phyloP scores from a whole-genome alignment of 1,284 basidiomycete genomes.

The Rhodotorula sp. region DNA sequence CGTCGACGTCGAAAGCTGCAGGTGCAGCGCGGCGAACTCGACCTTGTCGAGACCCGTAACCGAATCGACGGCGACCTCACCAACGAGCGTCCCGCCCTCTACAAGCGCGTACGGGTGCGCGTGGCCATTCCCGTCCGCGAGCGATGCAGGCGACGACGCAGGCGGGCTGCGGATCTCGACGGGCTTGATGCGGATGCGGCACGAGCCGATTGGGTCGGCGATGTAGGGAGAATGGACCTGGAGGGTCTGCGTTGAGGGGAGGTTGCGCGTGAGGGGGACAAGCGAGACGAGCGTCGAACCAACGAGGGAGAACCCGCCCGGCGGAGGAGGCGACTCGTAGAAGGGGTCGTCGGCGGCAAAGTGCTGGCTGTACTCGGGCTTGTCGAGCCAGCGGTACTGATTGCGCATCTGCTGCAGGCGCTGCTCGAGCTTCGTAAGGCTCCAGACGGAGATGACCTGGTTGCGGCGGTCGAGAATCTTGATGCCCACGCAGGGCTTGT shows the following conservation, averaged over 20 bases:
- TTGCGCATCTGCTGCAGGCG: conserved; percentile 93
- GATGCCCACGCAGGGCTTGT: conserved; percentile 81
- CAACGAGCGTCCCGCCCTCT: conserved; percentile 73
- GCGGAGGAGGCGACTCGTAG: conserved; percentile 78
- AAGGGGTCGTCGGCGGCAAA: conserved; percentile 92
- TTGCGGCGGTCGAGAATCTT: conserved; percentile 87
- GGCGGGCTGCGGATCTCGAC: conserved; percentile 48
- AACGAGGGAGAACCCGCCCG: conserved; percentile 72
- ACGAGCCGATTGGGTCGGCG: conserved; percentile 88
- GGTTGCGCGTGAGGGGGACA: conserved; percentile 71
- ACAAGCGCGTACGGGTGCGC: conserved; percentile 55
- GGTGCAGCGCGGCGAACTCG: conserved; percentile 78
- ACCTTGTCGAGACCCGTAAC: conserved; percentile 72
- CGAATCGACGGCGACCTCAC: conserved; percentile 78
- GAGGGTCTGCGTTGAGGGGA: conserved; percentile 71
- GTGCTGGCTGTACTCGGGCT: conserved; percentile 87
- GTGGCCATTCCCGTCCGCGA: conserved; percentile 53
- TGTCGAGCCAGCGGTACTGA: conserved; percentile 85
- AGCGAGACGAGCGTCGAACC: conserved; percentile 83
- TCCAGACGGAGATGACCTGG: conserved; percentile 87
- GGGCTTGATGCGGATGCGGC: conserved; percentile 73
- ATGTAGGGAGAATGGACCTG: conserved; percentile 92
- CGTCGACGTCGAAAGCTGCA: conserved; percentile 78
- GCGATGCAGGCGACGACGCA: conserved; percentile 24
- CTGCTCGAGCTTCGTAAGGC: conserved; percentile 79